Evolutionary conservation across 495 filamentous ascomycete species (phyloP), one percentile per base, ranked within the genome.

Genomic region (Daldinia decipiens): DNA sequence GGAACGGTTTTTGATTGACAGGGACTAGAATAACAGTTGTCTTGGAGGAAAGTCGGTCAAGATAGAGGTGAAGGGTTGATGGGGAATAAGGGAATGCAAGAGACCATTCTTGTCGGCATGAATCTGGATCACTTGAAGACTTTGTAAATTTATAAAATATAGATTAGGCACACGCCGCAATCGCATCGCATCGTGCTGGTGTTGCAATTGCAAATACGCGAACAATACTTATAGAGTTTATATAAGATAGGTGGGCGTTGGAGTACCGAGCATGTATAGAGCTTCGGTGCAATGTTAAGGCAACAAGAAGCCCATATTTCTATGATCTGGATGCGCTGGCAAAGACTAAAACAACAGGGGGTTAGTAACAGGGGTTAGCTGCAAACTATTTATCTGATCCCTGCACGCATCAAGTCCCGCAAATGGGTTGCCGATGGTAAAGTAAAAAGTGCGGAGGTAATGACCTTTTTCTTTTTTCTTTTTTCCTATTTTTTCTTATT

Each of bases 351-450:
- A 38, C 12, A 17, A 57, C 68, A 71, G 62, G 68, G 68, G 68
- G 45, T 62, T 9, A 54, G 51, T 39, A 17, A 27, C 68, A 71
- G 62, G 68, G 68, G 45, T 71, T 9, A 59, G 57, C 68, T 71
- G 68, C 68, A 71, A 71, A 66, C 68, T 71, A 71, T 71, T 66
- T 52, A 71, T 38, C 58, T 58, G 51, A 71, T 62, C 68, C 68
- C 68, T 71, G 68, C 43, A 66, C 24, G n/a, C 19, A 62, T 66
- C 58, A 71, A 66, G 68, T 71, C 68, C 62, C 68, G 68, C 68
- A 57, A 66, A 43, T 66, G 62, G 62, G 53, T 62, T 66, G 68
- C 52, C 51, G 57, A 60, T 71, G 51, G 55, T 62, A 39, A 65
- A 60, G 55, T 62, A 39, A 65, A 60, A 67, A 67, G 27, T 67